Conservation (phyloP, 2,329 filamentous ascomycete genomes). For the Teratosphaeria zuluensis region DNA sequence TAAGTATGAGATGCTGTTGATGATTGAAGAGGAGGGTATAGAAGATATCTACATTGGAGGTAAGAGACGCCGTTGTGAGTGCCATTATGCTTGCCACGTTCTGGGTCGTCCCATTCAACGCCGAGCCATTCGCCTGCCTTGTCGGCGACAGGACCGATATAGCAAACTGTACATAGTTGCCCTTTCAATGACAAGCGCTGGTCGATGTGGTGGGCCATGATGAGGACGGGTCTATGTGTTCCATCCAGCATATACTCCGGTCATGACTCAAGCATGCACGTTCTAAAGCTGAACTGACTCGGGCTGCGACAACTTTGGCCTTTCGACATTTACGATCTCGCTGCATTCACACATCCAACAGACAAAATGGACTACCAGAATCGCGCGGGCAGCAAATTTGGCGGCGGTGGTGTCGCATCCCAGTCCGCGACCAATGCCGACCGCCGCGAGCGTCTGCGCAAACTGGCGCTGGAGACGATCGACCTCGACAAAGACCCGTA, state of each 20-base stretch:
- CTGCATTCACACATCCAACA: not conserved
- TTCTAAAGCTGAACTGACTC: no score
- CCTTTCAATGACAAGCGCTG: conserved; percentile 73
- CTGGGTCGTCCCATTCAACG: conserved; percentile 89
- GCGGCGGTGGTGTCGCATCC: conserved; percentile 91
- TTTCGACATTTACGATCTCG: not conserved
- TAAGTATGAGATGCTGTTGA: conserved; percentile 15
- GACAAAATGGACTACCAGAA: conserved; percentile 50
- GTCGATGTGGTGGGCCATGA: conserved; percentile 32
- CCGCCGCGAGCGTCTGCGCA: conserved; percentile 90
- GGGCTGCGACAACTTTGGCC: not conserved
- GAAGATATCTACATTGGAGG: conserved; percentile 58
- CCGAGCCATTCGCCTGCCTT: conserved; percentile 78
- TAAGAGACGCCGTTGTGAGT: conserved; percentile 69
- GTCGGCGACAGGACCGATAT: conserved; percentile 64
- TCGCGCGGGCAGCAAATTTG: conserved; percentile 93
- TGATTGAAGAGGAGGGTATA: not conserved
- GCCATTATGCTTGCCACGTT: conserved; percentile 83
- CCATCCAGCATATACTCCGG: not conserved
- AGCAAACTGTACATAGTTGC: conserved; percentile 74
- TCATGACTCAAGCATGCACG: not conserved
- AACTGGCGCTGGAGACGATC: conserved; percentile 96
- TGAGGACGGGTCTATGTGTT: not conserved
- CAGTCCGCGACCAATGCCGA: conserved; percentile 90
- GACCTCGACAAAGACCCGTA: conserved; percentile 99